phyloP scores from a whole-genome alignment of 352 stramenopile species.

The Lagenidium giganteum region DNA sequence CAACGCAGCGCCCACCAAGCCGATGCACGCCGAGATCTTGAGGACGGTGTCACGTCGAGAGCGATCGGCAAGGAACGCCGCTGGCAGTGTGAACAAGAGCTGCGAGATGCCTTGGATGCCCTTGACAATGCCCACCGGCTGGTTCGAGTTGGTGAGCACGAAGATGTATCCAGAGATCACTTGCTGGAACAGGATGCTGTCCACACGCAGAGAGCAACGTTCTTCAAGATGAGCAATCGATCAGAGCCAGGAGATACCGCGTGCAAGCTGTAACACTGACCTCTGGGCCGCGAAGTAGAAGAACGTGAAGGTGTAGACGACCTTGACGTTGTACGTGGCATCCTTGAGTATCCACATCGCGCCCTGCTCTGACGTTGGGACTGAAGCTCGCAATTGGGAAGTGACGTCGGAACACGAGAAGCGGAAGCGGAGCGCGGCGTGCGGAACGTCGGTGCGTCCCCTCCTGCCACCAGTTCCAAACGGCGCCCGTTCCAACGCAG shows the following conservation, averaged over 20 bases:
- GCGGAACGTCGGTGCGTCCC: too few relatives aligned
- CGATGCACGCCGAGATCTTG: slow-evolving; percentile 10
- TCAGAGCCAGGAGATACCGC: too few relatives aligned
- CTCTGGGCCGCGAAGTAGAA: slow-evolving; percentile 70
- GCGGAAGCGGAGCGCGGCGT: too few relatives aligned
- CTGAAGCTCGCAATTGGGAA: too few relatives aligned
- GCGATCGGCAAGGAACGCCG: slow-evolving; percentile 6
- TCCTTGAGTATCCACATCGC: too few relatives aligned
- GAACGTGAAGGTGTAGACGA: slow-evolving; percentile 64
- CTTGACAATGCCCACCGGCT: slow-evolving; percentile 18
- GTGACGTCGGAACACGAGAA: too few relatives aligned
- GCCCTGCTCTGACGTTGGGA: too few relatives aligned
- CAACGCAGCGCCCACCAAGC: slow-evolving; percentile 4
- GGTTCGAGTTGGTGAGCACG: slow-evolving; percentile 13
- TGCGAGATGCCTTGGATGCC: slow-evolving; percentile 16
- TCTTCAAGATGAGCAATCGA: too few relatives aligned
- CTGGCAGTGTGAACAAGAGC: slow-evolving; percentile 12
- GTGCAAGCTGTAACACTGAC: too few relatives aligned
- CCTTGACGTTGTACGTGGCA: slow-evolving; percentile 71
- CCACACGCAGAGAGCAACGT: too few relatives aligned
- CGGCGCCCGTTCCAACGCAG: too few relatives aligned
- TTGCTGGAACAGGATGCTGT: slow-evolving; percentile 21
- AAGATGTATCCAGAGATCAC: slow-evolving; percentile 18
- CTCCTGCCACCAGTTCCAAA: too few relatives aligned
- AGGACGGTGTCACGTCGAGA: slow-evolving; percentile 14